Conservation (phyloP, 1,139 yeast genomes). For the Debaryomyces coudertii region DNA sequence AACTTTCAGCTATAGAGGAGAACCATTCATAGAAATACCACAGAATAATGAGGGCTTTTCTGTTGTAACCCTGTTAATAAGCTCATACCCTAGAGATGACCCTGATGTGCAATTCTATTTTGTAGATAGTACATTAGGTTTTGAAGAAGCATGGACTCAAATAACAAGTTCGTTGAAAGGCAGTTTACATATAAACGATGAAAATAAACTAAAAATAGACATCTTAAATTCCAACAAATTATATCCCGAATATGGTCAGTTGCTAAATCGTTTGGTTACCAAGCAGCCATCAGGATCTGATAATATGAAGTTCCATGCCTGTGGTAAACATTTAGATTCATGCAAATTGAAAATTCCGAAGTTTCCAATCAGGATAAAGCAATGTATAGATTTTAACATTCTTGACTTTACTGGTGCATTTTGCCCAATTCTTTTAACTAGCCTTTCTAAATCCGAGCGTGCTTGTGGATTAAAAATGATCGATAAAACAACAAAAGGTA, state of each 20-base stretch:
- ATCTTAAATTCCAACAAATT: neutral
- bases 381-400: constrained; percentile 45
- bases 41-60: constrained; percentile 48
- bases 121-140: constrained; percentile 50
- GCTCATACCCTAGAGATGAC: constrained; percentile 46
- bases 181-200: constrained; percentile 34
- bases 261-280: neutral
- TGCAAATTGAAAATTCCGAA: constrained; percentile 11
- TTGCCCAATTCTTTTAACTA: constrained; percentile 27
- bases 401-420: constrained; percentile 35
- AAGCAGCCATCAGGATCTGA: neutral
- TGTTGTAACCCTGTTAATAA: constrained; percentile 34
- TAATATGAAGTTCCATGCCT: constrained; percentile 30
- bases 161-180: constrained; percentile 36
- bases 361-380: constrained; percentile 33
- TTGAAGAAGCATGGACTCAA: constrained; percentile 58
- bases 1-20: constrained; percentile 54
- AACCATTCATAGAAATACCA: constrained; percentile 50
- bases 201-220: constrained; percentile 23
- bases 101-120: constrained; percentile 45
- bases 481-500: constrained; percentile 26
- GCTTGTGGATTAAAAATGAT: constrained; percentile 18
- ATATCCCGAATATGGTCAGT: neutral
- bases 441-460: constrained; percentile 20
- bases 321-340: constrained; percentile 24